Evolutionary conservation across 805 yeast species (phyloP).

Genomic region (Teunomyces atbi): DNA sequence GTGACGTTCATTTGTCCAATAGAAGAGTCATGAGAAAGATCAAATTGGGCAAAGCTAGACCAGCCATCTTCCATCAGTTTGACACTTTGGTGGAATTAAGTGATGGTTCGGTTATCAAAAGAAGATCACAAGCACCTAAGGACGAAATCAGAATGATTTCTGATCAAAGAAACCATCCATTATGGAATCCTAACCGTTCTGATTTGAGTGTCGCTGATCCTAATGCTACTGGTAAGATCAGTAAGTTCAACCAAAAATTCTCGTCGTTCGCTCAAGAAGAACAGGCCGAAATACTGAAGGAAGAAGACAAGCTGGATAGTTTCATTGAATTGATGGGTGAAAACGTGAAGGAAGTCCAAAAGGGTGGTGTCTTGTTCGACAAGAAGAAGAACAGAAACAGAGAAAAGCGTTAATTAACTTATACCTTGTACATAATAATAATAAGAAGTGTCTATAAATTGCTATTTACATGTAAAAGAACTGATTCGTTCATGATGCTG

Average conservation of each 20-base stretch:
- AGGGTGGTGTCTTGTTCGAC: slow-evolving; percentile 52
- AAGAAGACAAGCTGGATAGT: slow-evolving; percentile 35
- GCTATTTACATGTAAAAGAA: slow-evolving; percentile 6
- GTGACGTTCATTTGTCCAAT: slow-evolving; percentile 43
- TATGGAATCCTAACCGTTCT: slow-evolving; percentile 87
- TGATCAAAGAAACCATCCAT: slow-evolving; percentile 82
- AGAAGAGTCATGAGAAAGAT: slow-evolving; percentile 69
- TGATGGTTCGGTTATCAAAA: slow-evolving; percentile 85
- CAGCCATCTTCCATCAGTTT: slow-evolving; percentile 89
- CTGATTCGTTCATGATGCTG: neutral
- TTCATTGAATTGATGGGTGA: slow-evolving; percentile 61
- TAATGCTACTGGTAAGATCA: slow-evolving; percentile 80
- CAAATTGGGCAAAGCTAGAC: slow-evolving; percentile 81
- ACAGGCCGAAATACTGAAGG: slow-evolving; percentile 5
- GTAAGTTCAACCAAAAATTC: slow-evolving; percentile 69
- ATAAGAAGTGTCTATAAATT: slow-evolving; percentile 7
- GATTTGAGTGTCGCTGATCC: slow-evolving; percentile 73
- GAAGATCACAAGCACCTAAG: slow-evolving; percentile 87
- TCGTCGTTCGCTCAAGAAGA: slow-evolving; percentile 40
- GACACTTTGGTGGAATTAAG: slow-evolving; percentile 86
- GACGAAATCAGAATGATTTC: slow-evolving; percentile 79
- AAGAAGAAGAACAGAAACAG: slow-evolving; percentile 46
- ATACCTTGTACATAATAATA: slow-evolving; percentile 7
- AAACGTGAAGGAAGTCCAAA: slow-evolving; percentile 48
- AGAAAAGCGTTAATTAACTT: slow-evolving; percentile 4